phyloP scores from a whole-genome alignment of 1,284 basidiomycete species.

The Trametes sp. region DNA sequence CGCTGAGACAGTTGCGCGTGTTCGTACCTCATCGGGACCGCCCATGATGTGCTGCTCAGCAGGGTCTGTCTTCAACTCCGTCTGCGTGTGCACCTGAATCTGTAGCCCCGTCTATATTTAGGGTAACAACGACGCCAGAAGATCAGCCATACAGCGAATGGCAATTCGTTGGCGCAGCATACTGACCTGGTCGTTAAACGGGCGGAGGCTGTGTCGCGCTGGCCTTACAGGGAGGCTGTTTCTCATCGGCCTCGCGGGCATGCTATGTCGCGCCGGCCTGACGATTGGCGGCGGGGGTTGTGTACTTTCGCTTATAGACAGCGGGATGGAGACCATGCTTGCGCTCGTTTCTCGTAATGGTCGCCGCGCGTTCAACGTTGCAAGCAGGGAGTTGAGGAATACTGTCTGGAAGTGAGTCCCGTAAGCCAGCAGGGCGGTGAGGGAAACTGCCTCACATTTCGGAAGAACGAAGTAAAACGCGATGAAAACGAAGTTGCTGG shows the following conservation, averaged over 20 bases:
- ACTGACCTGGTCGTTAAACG: slow-evolving; percentile 17
- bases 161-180: too few relatives aligned
- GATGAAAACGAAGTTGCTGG: slow-evolving; percentile 48
- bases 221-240: background rate
- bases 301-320: background rate
- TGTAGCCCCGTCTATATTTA: slow-evolving; percentile 17
- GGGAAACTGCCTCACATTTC: slow-evolving; percentile 40
- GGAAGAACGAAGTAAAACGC: slow-evolving; percentile 49
- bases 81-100: slow-evolving; percentile 27
- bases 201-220: slow-evolving; percentile 16
- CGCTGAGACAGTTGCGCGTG: too few relatives aligned
- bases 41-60: slow-evolving; percentile 3
- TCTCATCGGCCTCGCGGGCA: background rate
- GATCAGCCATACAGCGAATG: background rate
- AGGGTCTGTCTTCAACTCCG: slow-evolving; percentile 27
- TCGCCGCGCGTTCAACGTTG: slow-evolving; percentile 22
- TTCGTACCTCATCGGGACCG: slow-evolving; percentile 19
- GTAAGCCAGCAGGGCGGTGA: background rate
- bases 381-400: slow-evolving; percentile 28
- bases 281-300: background rate
- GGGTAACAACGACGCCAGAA: background rate
- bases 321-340: slow-evolving; percentile 12
- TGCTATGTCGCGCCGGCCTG: slow-evolving; percentile 15
- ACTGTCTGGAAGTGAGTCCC: slow-evolving; percentile 8
- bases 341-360: slow-evolving; percentile 10